phyloP scores from a whole-genome alignment of 768 basidiomycete genomes.

The Tylopilus felleus region DNA sequence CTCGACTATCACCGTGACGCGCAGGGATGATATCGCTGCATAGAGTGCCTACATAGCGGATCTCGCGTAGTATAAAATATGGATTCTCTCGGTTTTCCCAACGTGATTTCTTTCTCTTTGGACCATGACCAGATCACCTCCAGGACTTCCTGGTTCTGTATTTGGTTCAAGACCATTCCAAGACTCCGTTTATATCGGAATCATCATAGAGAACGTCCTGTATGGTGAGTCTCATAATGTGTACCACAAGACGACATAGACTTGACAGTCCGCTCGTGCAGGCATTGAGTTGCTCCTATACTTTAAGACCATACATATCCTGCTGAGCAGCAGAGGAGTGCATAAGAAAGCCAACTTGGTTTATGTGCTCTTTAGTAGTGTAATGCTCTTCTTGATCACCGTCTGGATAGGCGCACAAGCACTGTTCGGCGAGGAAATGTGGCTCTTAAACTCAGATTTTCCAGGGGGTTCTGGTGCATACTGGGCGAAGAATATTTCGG shows the following conservation, averaged over 20 bases:
- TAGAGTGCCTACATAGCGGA: no score
- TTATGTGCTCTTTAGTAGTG: slow-evolving; percentile 24
- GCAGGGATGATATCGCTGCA: no score
- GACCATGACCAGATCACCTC: no score
- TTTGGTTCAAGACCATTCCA: no score
- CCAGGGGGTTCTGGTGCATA: slow-evolving; percentile 37
- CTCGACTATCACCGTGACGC: no score
- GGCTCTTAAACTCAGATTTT: slow-evolving; percentile 32
- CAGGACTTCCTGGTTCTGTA: no score
- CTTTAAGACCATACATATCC: slow-evolving; percentile 17
- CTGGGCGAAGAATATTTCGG: slow-evolving; percentile 20
- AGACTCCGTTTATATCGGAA: not conserved
- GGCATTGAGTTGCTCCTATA: slow-evolving; percentile 25
- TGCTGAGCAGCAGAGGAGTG: slow-evolving; percentile 5
- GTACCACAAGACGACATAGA: not conserved
- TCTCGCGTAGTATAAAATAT: no score
- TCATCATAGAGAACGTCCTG: slow-evolving; percentile 16
- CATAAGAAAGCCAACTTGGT: slow-evolving; percentile 9
- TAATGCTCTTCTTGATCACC: no score
- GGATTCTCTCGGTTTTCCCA: no score
- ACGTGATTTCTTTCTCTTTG: no score
- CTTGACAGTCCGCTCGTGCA: not conserved
- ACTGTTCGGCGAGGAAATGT: slow-evolving; percentile 32
- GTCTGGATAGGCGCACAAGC: slow-evolving; percentile 13
- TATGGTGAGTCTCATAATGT: slow-evolving; percentile 17